Conservation (phyloP, 306 rosid genomes). For the Cucurbita pepo region DNA sequence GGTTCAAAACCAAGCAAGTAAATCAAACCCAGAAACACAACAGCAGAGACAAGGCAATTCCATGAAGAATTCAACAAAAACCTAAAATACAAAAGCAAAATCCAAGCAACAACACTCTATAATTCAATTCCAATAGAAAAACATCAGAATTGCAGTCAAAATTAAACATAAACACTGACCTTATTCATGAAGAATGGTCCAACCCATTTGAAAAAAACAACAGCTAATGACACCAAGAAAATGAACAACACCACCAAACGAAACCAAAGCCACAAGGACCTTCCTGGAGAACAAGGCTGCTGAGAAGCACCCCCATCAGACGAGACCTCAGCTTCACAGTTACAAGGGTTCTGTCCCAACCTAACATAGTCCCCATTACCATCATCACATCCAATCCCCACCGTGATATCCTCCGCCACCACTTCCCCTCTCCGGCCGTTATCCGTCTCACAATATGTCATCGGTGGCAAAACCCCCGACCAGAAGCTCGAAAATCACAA, state of each 20-base stretch:
- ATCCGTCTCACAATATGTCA: conserved; percentile 41
- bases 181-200: conserved; percentile 57
- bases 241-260: conserved; percentile 21
- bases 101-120: not conserved
- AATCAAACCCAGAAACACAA: not conserved
- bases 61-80: not conserved
- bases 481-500: not conserved
- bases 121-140: not conserved
- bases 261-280: conserved; percentile 34
- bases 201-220: conserved; percentile 48
- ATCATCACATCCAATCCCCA: conserved; percentile 30
- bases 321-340: conserved; percentile 14
- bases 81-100: not conserved
- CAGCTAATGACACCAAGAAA: conserved; percentile 30
- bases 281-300: conserved; percentile 13
- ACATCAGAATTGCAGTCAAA: not conserved
- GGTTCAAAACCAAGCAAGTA: not conserved
- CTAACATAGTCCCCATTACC: conserved; percentile 39
- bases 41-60: not conserved
- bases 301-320: conserved; percentile 2
- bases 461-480: conserved; percentile 16
- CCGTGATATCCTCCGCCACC: conserved; percentile 37
- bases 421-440: conserved; percentile 29
- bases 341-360: conserved; percentile 19
- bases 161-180: conserved; percentile 24